Percentiles rank a stretch among this genome's conserved stretches.
These are phyloP conservation scores for Helotiales sp. DNA, from an alignment of 2,329 filamentous ascomycete species.

Conservation along the genomic window DNA sequence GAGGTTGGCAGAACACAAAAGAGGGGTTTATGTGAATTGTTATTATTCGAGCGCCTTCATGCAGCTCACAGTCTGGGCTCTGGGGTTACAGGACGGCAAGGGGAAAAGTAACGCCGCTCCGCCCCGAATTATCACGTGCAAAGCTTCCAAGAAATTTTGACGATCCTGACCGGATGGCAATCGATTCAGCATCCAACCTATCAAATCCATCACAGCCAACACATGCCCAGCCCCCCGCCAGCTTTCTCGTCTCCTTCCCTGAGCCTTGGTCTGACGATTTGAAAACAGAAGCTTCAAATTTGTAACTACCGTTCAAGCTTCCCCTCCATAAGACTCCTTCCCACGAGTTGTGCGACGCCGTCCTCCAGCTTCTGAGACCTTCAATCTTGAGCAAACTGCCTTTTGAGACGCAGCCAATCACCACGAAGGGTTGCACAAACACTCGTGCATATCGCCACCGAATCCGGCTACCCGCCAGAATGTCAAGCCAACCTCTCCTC, in stretches of 20 bases:
- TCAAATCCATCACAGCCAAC: not conserved
- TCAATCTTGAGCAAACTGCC: not conserved
- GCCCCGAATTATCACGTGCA: not conserved
- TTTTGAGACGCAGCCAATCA: slow-evolving; percentile 19
- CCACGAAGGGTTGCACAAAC: slow-evolving; percentile 5
- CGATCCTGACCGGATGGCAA: not conserved
- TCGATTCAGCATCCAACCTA: not conserved
- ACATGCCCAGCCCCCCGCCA: slow-evolving; percentile 18
- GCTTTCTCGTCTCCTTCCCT: slow-evolving; percentile 9
- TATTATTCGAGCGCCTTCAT: not conserved
- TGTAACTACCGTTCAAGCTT: not conserved
- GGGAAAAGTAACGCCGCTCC: not conserved
- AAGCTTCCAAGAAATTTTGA: not conserved
- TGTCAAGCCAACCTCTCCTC: slow-evolving; percentile 97
- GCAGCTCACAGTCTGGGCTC: not conserved
- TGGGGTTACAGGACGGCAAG: not conserved
- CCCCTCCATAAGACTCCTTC: not conserved
- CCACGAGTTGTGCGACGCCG: not conserved
- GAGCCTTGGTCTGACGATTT: slow-evolving; percentile 3
- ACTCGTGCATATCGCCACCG: slow-evolving; percentile 8
- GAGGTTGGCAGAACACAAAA: not conserved
- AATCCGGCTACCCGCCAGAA: slow-evolving; percentile 46
- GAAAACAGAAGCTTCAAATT: not conserved
- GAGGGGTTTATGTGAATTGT: slow-evolving; percentile 12
- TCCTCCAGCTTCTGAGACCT: not conserved